Base-by-base conservation (phyloP, 306 rosid species). In the Medicago arabica region DNA sequence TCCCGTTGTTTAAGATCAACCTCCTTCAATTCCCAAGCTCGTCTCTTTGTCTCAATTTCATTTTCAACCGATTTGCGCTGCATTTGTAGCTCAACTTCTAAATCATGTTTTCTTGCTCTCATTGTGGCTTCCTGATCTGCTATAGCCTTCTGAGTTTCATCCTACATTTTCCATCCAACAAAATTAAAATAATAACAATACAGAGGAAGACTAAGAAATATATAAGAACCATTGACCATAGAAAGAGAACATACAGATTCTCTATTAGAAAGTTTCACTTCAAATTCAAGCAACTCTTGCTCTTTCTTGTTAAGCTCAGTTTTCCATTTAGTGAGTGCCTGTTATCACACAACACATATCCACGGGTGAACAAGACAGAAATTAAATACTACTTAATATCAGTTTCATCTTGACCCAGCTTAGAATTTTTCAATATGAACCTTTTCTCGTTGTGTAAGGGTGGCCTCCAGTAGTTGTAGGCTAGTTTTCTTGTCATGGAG, bases 1-100 rank as follows among this genome's bases (percentile, higher is more conserved):
- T 89, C 91, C 71, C 81, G 76, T 55, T 92, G 98, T 67, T 82
- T 90, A 63, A 92, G 97, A 83, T 95, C 99, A 77, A 95, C 92
- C 85, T 95, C 99, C 84, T 86, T 89, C 83, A 95, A 86, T 87
- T 95, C 99, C 99, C 99, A 95, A 59, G 97, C 92, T 77, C 97
- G 83, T 84, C 93, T 87, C 85, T 87, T 92, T 40, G 88, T 44
- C 76, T 89, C 97, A 83, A 95, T 87, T 81, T 95, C 97, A 68
- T 87, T 85, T 81, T 92, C 97, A 85, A 86, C 87, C 14, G 55
- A 19, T 79, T 92, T 95, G 34, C 83, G 79, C 82, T 72, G 88
- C 77, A 62, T 66, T 67, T 90, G 87, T 80, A 95, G 82, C 87
- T 92, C 97, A 62, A 84, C 79, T 78, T 92, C 99, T 83, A 92